phyloP scores from a whole-genome alignment of 106 monocot species.

The Apostasia shenzhenica region DNA sequence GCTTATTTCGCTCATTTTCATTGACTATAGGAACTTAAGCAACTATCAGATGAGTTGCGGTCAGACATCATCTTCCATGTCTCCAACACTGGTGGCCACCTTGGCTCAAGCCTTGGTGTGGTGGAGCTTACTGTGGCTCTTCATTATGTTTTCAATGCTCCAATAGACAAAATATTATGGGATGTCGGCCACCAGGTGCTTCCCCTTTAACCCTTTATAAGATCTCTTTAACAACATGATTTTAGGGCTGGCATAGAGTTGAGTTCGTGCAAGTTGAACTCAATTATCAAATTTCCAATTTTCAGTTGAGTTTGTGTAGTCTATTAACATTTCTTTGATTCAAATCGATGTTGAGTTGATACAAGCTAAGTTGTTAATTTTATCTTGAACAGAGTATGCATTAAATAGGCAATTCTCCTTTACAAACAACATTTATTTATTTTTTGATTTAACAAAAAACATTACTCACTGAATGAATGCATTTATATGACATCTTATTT shows the following conservation, averaged over 20 bases:
- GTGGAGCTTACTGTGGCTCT: constrained; percentile 83
- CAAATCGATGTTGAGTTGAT: too few species aligned
- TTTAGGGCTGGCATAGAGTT: background rate
- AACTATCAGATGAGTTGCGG: constrained; percentile 76
- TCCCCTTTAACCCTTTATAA: background rate
- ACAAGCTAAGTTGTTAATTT: too few species aligned
- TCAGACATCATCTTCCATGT: constrained; percentile 91
- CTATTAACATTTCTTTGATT: too few species aligned
- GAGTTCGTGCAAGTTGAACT: background rate
- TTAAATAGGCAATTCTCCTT: too few species aligned
- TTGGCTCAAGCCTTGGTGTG: constrained; percentile 90
- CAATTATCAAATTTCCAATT: background rate
- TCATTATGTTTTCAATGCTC: constrained; percentile 82
- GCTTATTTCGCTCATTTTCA: background rate
- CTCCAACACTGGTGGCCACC: constrained; percentile 83
- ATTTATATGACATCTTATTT: too few species aligned
- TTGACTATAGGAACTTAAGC: constrained; percentile 67
- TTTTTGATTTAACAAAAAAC: too few species aligned
- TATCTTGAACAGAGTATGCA: too few species aligned
- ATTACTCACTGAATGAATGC: too few species aligned
- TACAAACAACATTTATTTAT: too few species aligned
- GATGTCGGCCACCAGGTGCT: constrained; percentile 95
- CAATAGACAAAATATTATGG: constrained; percentile 88
- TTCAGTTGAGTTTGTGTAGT: too few species aligned
- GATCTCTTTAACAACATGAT: background rate